Conservation (phyloP, 495 filamentous ascomycete genomes). For the Podospora comata region DNA sequence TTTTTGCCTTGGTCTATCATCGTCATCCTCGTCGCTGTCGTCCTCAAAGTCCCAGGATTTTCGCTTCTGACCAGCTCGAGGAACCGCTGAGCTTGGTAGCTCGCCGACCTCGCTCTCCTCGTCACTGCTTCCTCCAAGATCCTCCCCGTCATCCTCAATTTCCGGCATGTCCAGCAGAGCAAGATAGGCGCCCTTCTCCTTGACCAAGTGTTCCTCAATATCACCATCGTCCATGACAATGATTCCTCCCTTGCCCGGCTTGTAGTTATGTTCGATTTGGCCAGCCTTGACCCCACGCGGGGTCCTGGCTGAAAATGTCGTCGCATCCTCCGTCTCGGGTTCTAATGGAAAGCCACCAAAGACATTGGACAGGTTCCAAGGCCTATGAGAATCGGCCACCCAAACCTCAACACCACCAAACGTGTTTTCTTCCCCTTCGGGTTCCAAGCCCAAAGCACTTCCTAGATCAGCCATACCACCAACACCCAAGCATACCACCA, state of each 20-base stretch:
- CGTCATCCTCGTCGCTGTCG: slow-evolving; percentile 67
- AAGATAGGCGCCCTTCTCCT: slow-evolving; percentile 76
- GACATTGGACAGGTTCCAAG: slow-evolving; percentile 93
- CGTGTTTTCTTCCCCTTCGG: slow-evolving; percentile 57
- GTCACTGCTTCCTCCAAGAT: slow-evolving; percentile 49
- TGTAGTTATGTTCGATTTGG: slow-evolving; percentile 65
- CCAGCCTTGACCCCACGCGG: slow-evolving; percentile 58
- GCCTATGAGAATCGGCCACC: slow-evolving; percentile 85
- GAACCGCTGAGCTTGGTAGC: slow-evolving; percentile 18
- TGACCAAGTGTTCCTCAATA: slow-evolving; percentile 78
- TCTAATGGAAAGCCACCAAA: slow-evolving; percentile 68
- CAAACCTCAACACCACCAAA: slow-evolving; percentile 80
- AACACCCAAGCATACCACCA: slow-evolving; percentile 89
- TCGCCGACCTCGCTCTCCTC: slow-evolving; percentile 32
- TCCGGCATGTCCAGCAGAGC: slow-evolving; percentile 86
- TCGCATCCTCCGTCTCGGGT: slow-evolving; percentile 46
- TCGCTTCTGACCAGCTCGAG: slow-evolving; percentile 59
- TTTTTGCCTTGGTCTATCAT: slow-evolving; percentile 64
- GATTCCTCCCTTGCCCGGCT: slow-evolving; percentile 75
- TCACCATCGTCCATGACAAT: slow-evolving; percentile 95
- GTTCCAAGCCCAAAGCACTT: slow-evolving; percentile 63
- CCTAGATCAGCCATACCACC: slow-evolving; percentile 87
- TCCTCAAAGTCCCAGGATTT: slow-evolving; percentile 78
- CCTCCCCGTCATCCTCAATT: slow-evolving; percentile 67
- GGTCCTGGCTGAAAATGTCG: slow-evolving; percentile 46